Conservation (phyloP, 75 land plant species). For the Sequoia sempervirens region DNA sequence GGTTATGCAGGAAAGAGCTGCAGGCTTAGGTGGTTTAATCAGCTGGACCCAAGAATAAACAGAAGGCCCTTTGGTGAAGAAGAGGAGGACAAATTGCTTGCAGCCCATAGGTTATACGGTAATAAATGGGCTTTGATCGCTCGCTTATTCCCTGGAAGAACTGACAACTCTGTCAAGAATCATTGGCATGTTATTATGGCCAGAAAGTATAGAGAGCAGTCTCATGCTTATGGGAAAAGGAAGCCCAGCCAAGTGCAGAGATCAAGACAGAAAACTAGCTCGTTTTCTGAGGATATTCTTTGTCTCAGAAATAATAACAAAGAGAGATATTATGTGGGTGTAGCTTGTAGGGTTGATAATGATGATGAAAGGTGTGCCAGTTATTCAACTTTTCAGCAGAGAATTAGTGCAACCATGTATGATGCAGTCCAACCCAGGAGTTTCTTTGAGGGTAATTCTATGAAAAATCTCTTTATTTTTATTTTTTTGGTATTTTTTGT, state of each 20-base stretch:
- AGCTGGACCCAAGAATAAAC: constrained; percentile 74
- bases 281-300: not conserved
- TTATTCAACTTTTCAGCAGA: not conserved
- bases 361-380: not conserved
- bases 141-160: constrained; percentile 63
- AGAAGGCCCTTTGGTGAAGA: constrained; percentile 65
- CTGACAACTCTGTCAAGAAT: constrained; percentile 77
- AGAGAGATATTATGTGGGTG: not conserved
- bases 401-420: not conserved
- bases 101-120: constrained; percentile 67
- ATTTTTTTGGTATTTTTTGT: not conserved
- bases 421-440: constrained; percentile 3
- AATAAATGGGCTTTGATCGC: constrained; percentile 87
- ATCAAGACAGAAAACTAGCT: not conserved
- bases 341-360: not conserved
- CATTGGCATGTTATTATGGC: constrained; percentile 86
- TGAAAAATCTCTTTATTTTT: not conserved
- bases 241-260: constrained; percentile 18
- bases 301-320: not conserved
- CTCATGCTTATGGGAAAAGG: constrained; percentile 37
- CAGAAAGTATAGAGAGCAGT: constrained; percentile 58
- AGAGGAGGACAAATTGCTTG: constrained; percentile 67
- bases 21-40: constrained; percentile 75
- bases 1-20: constrained; percentile 65
- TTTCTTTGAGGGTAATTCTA: not conserved